phyloP scores from a whole-genome alignment of 306 rosid genomes.

The Cajanus cajan region DNA sequence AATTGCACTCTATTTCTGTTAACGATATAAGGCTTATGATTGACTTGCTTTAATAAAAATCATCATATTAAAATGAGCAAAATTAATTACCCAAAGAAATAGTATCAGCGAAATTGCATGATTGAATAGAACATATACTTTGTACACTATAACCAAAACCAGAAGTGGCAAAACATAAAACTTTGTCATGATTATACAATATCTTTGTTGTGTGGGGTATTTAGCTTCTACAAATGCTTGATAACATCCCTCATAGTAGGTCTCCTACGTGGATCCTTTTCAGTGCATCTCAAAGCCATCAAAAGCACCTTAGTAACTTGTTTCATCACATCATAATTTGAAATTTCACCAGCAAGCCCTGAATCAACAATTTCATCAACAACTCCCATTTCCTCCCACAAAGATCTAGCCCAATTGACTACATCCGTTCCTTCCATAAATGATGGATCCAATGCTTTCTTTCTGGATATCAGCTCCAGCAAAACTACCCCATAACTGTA shows the following conservation, averaged over 20 bases:
- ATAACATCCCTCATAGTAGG: conserved; percentile 67
- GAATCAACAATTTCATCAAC: conserved; percentile 54
- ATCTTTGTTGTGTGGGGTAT: not conserved
- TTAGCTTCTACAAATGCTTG: conserved; percentile 35
- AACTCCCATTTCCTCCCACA: conserved; percentile 45
- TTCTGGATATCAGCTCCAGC: conserved; percentile 67
- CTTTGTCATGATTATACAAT: not conserved
- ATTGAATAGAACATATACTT: not conserved
- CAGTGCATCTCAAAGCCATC: conserved; percentile 63
- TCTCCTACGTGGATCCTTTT: conserved; percentile 50
- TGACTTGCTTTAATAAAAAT: too few relatives aligned
- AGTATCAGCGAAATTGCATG: not conserved
- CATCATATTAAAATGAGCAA: too few relatives aligned
- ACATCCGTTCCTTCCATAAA: conserved; percentile 51
- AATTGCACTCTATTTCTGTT: too few relatives aligned
- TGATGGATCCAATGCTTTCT: conserved; percentile 60
- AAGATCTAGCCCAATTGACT: conserved; percentile 47
- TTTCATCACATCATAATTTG: conserved; percentile 30
- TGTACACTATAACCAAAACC: not conserved
- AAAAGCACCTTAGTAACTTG: conserved; percentile 46
- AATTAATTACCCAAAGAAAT: too few relatives aligned
- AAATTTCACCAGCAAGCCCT: conserved; percentile 45
- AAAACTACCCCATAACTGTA: conserved; percentile 80
- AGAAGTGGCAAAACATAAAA: not conserved
- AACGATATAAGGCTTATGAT: too few relatives aligned